Percentiles rank a stretch among this genome's conserved stretches.
These are phyloP conservation scores for Penicillium verrucosum DNA, from an alignment of 2,329 filamentous ascomycete species.

Conservation along the genomic window DNA sequence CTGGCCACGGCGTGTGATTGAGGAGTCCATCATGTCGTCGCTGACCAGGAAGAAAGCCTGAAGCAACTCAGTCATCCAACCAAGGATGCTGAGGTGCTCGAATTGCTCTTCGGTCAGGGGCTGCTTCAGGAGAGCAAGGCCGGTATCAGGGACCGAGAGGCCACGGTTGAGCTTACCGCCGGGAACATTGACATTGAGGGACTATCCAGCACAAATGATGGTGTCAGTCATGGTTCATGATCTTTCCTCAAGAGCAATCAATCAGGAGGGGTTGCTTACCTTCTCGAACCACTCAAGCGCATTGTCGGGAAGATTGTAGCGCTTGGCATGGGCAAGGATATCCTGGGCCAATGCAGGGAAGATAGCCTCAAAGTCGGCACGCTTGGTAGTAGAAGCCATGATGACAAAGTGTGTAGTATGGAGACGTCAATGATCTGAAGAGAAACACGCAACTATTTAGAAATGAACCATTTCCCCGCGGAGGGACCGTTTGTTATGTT, in stretches of 20 bases:
- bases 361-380: constrained; percentile 76
- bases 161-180: constrained; percentile 99
- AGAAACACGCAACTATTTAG: constrained; percentile 2
- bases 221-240: constrained; percentile 2
- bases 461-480: constrained; percentile 16
- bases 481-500: constrained; percentile 26
- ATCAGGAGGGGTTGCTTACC: constrained; percentile 47
- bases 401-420: constrained; percentile 11
- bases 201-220: constrained; percentile 49
- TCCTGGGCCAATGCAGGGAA: constrained; percentile 84
- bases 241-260: too few species aligned
- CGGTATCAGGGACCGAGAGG: constrained; percentile 94
- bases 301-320: constrained; percentile 78
- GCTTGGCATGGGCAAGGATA: constrained; percentile 71
- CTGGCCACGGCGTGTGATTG: constrained; percentile 87
- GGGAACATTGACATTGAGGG: constrained; percentile 77
- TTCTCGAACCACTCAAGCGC: constrained; percentile 83
- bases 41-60: constrained; percentile 98
- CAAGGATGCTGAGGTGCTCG: constrained; percentile 81
- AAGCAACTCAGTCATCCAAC: constrained; percentile 97
- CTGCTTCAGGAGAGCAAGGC: constrained; percentile 70
- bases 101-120: constrained; percentile 77
- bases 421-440: constrained; percentile 4
- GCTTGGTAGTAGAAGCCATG: constrained; percentile 70
- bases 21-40: constrained; percentile 97